Conservation (phyloP, 2,329 filamentous ascomycete genomes). For the Cadophora sp. region DNA sequence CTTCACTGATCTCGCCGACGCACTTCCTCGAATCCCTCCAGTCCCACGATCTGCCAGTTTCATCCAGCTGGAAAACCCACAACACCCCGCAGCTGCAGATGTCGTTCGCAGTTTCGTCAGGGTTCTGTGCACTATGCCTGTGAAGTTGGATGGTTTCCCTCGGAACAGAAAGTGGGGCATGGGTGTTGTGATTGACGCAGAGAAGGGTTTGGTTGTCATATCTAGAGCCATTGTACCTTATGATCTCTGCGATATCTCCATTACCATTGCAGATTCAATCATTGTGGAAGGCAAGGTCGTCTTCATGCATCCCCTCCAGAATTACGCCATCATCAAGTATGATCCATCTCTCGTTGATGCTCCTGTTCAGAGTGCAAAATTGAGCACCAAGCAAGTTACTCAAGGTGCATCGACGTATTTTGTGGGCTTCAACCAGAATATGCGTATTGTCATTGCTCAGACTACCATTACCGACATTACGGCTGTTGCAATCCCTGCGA, state of each 20-base stretch:
- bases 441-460: slow-evolving; percentile 89
- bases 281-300: slow-evolving; percentile 93
- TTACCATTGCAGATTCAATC: slow-evolving; percentile 96
- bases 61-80: slow-evolving; percentile 87
- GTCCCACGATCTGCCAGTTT: slow-evolving; percentile 84
- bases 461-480: slow-evolving; percentile 97
- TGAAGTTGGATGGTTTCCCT: slow-evolving; percentile 98
- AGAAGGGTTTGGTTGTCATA: slow-evolving; percentile 92
- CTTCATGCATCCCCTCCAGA: slow-evolving; percentile 95
- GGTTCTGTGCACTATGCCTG: slow-evolving; percentile 88
- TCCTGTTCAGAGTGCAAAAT: slow-evolving; percentile 85
- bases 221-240: slow-evolving; percentile 95
- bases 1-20: slow-evolving; percentile 83
- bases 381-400: slow-evolving; percentile 82
- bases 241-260: slow-evolving; percentile 93
- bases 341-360: slow-evolving; percentile 93
- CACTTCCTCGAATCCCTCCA: slow-evolving; percentile 76
- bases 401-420: slow-evolving; percentile 96
- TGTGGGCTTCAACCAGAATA: slow-evolving; percentile 97
- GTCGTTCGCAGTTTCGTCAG: slow-evolving; percentile 95
- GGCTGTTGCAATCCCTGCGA: slow-evolving; percentile 94
- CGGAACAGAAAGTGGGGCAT: slow-evolving; percentile 94
- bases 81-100: slow-evolving; percentile 88
- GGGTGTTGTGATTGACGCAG: slow-evolving; percentile 95
- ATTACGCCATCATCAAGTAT: slow-evolving; percentile 95